A percentile compares a stretch with the other conserved stretches of the same genome.
Evolutionary conservation across 2,329 filamentous ascomycete species (phyloP).

Genomic region (Sporothrix pallida): DNA sequence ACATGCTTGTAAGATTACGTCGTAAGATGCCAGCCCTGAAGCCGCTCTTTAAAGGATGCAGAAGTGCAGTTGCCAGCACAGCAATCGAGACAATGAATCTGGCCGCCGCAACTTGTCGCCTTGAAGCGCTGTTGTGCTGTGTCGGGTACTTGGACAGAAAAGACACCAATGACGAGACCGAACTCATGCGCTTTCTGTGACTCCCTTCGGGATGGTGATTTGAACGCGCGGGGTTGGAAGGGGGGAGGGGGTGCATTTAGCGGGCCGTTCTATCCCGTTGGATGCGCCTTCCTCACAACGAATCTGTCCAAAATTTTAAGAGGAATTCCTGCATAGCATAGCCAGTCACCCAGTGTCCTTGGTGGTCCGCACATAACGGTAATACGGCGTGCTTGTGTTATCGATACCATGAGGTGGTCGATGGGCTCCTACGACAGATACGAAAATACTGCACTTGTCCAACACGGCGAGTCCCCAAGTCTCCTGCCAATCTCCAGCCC

Average conservation of each 20-base stretch:
- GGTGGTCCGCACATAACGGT: neutral
- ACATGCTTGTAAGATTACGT: too few relatives aligned
- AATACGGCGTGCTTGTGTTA: neutral
- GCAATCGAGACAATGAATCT: neutral
- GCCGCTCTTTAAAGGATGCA: neutral
- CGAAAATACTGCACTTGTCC: too few relatives aligned
- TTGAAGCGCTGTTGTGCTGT: neutral
- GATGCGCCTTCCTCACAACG: conserved; percentile 4
- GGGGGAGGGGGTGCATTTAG: conserved; percentile 18
- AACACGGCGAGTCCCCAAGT: too few relatives aligned
- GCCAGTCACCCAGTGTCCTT: too few relatives aligned
- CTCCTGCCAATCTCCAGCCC: too few relatives aligned
- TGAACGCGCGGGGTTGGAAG: neutral
- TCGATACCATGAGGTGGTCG: too few relatives aligned
- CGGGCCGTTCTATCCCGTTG: neutral
- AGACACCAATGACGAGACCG: neutral
- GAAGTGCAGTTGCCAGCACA: neutral
- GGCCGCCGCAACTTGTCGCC: conserved; percentile 1
- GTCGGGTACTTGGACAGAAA: neutral
- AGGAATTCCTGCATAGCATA: too few relatives aligned
- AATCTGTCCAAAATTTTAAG: neutral
- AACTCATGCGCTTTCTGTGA: conserved; percentile 19
- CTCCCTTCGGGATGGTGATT: conserved; percentile 5
- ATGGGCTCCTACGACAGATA: too few relatives aligned
- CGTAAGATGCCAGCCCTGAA: too few relatives aligned